Conservation (phyloP, 495 filamentous ascomycete genomes). For the Penicillium subrubescens region DNA sequence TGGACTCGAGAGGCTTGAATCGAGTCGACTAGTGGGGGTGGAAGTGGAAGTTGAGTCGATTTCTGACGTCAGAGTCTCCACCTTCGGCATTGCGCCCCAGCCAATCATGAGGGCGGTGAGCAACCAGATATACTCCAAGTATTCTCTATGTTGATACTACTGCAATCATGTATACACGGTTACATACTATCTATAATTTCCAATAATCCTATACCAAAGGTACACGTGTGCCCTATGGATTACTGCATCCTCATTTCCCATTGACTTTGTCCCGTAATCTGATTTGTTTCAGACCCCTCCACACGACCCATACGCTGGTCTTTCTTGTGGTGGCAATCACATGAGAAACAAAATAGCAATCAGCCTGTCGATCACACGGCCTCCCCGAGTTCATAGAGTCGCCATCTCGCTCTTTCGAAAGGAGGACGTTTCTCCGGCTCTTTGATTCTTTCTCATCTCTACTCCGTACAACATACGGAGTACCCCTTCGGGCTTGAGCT, state of each 20-base stretch:
- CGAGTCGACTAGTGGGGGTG: background rate
- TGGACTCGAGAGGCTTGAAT: background rate
- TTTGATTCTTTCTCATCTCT: background rate
- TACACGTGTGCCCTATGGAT: background rate
- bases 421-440: background rate
- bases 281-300: background rate
- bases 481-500: background rate
- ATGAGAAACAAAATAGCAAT: background rate
- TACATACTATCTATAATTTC: background rate
- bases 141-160: no score
- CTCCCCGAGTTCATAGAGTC: background rate
- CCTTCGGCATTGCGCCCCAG: constrained; percentile 30
- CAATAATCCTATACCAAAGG: background rate
- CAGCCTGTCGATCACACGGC: background rate
- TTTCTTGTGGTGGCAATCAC: background rate
- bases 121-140: background rate
- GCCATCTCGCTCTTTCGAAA: background rate
- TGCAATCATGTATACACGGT: background rate
- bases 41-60: background rate
- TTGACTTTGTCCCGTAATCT: background rate
- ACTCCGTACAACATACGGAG: no score
- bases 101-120: constrained; percentile 24
- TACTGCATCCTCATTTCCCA: background rate
- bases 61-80: constrained; percentile 3
- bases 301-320: background rate